Evolutionary conservation across 176 grass and related monocot genomes (phyloP).

Genomic region (Phragmites australis): DNA sequence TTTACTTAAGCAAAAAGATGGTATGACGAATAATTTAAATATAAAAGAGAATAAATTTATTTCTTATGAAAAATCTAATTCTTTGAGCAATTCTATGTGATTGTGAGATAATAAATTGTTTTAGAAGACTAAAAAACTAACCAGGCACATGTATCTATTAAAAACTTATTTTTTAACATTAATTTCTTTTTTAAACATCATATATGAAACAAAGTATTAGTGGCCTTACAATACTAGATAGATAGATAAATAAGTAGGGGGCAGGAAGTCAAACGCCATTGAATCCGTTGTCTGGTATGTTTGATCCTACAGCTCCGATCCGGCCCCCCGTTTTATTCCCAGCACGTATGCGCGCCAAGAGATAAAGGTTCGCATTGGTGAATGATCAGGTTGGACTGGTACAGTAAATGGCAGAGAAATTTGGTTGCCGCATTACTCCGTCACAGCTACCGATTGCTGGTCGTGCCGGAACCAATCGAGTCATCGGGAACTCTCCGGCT

Average conservation of each 20-base stretch:
- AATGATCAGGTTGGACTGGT: conserved; percentile 39
- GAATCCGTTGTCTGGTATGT: conserved; percentile 41
- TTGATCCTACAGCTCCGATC: neutral
- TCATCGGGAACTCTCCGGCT: neutral
- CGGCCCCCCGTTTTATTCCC: conserved; percentile 4
- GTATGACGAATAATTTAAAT: too few species aligned
- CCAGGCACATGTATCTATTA: too few species aligned
- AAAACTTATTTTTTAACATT: too few species aligned
- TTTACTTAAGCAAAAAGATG: too few species aligned
- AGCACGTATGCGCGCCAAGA: conserved; percentile 13
- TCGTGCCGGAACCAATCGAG: conserved; percentile 3
- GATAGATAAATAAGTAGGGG: neutral
- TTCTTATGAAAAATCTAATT: too few species aligned
- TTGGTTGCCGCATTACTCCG: conserved; percentile 36
- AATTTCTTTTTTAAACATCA: too few species aligned
- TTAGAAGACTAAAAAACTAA: too few species aligned
- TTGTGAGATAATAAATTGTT: too few species aligned
- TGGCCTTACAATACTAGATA: neutral
- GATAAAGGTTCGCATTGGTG: neutral
- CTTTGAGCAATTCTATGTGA: too few species aligned
- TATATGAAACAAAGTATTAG: too few species aligned
- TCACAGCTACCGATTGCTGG: neutral
- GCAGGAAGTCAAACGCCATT: conserved; percentile 54
- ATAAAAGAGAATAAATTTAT: too few species aligned
- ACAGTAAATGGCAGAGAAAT: conserved; percentile 36